These are phyloP conservation scores for Penicillium sp. DNA, from an alignment of 2,329 filamentous ascomycete species.

Conservation along the genomic window DNA sequence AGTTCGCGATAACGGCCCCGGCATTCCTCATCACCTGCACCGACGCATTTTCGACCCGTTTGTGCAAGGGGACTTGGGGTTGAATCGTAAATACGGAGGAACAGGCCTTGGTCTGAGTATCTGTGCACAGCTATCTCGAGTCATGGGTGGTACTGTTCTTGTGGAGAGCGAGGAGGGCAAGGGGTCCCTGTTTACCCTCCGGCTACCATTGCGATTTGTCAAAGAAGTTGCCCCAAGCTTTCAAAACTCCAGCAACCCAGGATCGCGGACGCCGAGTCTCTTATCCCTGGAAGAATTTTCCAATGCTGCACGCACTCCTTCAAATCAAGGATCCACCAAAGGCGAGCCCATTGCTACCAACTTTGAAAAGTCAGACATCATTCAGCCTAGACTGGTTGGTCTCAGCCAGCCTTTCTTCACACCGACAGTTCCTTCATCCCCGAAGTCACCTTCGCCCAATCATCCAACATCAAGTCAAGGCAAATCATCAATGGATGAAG, in stretches of 20 bases:
- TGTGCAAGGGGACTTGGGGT: slow-evolving; percentile 83
- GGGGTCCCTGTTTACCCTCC: slow-evolving; percentile 80
- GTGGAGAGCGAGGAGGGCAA: slow-evolving; percentile 70
- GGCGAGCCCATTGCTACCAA: slow-evolving; percentile 35
- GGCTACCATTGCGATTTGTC: slow-evolving; percentile 76
- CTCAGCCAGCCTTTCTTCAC: slow-evolving; percentile 79
- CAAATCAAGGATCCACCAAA: slow-evolving; percentile 20
- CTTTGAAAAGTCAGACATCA: slow-evolving; percentile 55
- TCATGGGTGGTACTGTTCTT: slow-evolving; percentile 79
- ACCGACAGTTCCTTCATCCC: slow-evolving; percentile 8
- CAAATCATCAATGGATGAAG: slow-evolving; percentile 60
- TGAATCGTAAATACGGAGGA: slow-evolving; percentile 88
- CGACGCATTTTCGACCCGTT: slow-evolving; percentile 90
- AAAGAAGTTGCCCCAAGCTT: slow-evolving; percentile 61
- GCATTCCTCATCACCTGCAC: slow-evolving; percentile 76
- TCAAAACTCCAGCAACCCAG: slow-evolving; percentile 23
- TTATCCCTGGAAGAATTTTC: slow-evolving; percentile 28
- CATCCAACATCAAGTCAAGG: slow-evolving; percentile 30
- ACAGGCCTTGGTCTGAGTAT: slow-evolving; percentile 88
- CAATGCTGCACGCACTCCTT: slow-evolving; percentile 22
- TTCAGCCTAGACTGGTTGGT: slow-evolving; percentile 72
- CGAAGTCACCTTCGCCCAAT: slow-evolving; percentile 30
- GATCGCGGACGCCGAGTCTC: slow-evolving; percentile 34
- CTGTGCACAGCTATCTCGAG: slow-evolving; percentile 76
- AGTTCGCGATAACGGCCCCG: slow-evolving; percentile 83